These are phyloP conservation scores for Ascochyta fabae DNA, from an alignment of 2,329 filamentous ascomycete genomes.

Conservation along the genomic window DNA sequence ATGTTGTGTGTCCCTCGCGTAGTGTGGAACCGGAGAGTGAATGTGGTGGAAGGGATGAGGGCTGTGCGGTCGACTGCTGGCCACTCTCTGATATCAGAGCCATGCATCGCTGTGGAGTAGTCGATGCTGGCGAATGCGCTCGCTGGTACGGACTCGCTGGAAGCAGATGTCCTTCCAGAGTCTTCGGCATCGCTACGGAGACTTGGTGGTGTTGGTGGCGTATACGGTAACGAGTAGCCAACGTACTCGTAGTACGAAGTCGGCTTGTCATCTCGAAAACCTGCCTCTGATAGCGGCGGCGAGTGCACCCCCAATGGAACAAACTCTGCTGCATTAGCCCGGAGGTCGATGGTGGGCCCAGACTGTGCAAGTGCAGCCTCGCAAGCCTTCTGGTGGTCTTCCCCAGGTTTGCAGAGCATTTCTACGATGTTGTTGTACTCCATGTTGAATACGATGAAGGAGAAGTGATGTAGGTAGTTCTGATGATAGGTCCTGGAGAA, in stretches of 20 bases:
- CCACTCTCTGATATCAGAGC: neutral
- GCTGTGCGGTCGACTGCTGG: neutral
- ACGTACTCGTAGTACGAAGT: neutral
- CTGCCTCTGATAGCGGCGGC: neutral
- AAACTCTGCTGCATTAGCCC: neutral
- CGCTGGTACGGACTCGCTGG: neutral
- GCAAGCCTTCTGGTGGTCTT: neutral
- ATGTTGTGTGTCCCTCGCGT: neutral
- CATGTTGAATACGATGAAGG: neutral
- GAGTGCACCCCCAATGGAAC: neutral
- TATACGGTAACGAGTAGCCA: neutral
- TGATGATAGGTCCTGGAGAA: neutral
- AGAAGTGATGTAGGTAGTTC: neutral
- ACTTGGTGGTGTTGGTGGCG: neutral
- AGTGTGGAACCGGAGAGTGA: neutral
- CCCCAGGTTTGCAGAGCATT: neutral
- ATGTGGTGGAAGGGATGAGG: neutral
- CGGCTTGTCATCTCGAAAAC: neutral
- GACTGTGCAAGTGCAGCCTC: neutral
- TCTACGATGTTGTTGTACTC: neutral
- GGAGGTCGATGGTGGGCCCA: neutral
- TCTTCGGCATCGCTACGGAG: neutral
- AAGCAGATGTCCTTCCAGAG: neutral
- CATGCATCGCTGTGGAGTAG: neutral
- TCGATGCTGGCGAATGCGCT: neutral